These are phyloP conservation scores for Plantago ovata DNA, from an alignment of 257 asterid genomes.

Conservation along the genomic window DNA sequence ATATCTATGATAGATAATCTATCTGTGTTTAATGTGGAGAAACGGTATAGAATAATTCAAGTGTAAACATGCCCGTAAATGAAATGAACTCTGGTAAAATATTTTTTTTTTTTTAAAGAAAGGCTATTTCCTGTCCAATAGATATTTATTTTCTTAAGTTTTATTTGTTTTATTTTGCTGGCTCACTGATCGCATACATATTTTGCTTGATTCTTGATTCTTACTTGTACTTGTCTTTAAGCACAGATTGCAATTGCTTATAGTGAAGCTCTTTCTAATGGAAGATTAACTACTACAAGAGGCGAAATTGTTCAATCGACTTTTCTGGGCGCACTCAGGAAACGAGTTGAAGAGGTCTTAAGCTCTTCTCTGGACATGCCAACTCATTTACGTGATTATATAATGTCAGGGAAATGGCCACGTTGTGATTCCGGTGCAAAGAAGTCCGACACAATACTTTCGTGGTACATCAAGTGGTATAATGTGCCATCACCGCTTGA, in stretches of 20 bases:
- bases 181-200: too few relatives aligned
- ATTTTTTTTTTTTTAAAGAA: too few relatives aligned
- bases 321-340: slow-evolving; percentile 74
- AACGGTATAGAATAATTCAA: too few relatives aligned
- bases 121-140: too few relatives aligned
- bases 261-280: slow-evolving; percentile 59
- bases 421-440: slow-evolving; percentile 22
- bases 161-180: too few relatives aligned
- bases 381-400: slow-evolving; percentile 35
- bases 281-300: slow-evolving; percentile 50
- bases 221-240: background rate
- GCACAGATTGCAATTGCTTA: slow-evolving; percentile 83
- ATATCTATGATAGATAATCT: too few relatives aligned
- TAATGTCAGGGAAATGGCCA: slow-evolving; percentile 64
- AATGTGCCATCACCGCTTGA: slow-evolving; percentile 52
- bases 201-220: too few relatives aligned
- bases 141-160: too few relatives aligned
- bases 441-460: slow-evolving; percentile 42
- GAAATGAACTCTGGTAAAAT: too few relatives aligned
- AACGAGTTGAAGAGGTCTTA: slow-evolving; percentile 75
- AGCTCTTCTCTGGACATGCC: slow-evolving; percentile 27
- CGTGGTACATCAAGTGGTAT: slow-evolving; percentile 90
- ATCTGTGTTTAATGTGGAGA: too few relatives aligned
- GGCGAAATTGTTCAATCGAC: slow-evolving; percentile 72
- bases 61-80: too few relatives aligned